phyloP scores from a whole-genome alignment of 495 filamentous ascomycete species.

The Barbatosphaeria neglecta region DNA sequence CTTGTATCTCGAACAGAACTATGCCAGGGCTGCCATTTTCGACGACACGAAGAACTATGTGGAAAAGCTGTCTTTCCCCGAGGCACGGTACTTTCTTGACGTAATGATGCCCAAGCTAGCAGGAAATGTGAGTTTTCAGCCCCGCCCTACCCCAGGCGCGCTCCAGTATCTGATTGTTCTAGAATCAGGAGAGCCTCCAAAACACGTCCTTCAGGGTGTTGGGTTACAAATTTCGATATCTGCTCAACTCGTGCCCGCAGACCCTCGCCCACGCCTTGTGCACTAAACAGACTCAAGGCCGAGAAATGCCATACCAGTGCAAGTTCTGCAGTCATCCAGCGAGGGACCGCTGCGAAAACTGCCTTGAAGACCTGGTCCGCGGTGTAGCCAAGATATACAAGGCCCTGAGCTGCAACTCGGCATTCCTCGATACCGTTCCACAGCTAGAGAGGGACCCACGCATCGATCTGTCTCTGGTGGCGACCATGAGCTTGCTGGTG shows the following conservation, averaged over 20 bases:
- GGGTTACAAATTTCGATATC: constrained; percentile 17
- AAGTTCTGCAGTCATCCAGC: constrained; percentile 11
- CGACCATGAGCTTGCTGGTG: constrained; percentile 33
- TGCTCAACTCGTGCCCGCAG: constrained; percentile 20
- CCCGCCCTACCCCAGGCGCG: neutral
- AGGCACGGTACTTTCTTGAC: constrained; percentile 16
- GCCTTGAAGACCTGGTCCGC: constrained; percentile 19
- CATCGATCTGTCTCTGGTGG: constrained; percentile 29
- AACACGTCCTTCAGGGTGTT: constrained; percentile 12
- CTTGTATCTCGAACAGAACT: constrained; percentile 20
- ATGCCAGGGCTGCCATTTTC: constrained; percentile 19
- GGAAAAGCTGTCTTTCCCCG: constrained; percentile 14
- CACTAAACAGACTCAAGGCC: constrained; percentile 7
- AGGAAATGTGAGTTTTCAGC: constrained; percentile 9
- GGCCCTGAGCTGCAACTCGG: constrained; percentile 13
- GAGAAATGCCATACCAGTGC: constrained; percentile 15
- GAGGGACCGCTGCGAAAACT: constrained; percentile 15
- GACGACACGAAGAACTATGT: constrained; percentile 22
- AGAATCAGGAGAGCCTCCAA: constrained; percentile 8
- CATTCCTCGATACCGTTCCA: constrained; percentile 13
- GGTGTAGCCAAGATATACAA: constrained; percentile 16
- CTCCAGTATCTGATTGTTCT: neutral
- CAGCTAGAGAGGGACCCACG: constrained; percentile 27
- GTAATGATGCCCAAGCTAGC: constrained; percentile 13
- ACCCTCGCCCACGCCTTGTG: constrained; percentile 14